A percentile compares a stretch with the other conserved stretches of the same genome.
Evolutionary conservation across 2,329 filamentous ascomycete genomes (phyloP).

Genomic region (Akanthomyces muscarius): DNA sequence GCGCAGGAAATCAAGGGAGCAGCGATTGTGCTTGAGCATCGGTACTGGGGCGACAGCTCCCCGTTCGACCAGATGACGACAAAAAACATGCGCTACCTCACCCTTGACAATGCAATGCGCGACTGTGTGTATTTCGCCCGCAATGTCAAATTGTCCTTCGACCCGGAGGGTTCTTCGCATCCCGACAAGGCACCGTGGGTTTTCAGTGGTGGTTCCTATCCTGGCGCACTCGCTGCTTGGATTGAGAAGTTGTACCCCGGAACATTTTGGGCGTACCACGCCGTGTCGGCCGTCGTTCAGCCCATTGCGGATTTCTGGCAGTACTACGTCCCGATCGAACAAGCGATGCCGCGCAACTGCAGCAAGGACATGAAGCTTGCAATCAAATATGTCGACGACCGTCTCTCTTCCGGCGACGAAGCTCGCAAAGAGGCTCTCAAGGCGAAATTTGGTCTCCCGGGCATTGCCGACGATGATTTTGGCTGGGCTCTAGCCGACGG

Average conservation of each 20-base stretch:
- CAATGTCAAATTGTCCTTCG: conserved; percentile 63
- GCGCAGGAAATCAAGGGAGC: conserved; percentile 64
- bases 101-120: conserved; percentile 72
- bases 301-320: conserved; percentile 71
- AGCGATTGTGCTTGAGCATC: conserved; percentile 76
- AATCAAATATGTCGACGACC: conserved; percentile 33
- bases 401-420: conserved; percentile 12
- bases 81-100: conserved; percentile 68
- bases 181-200: conserved; percentile 66
- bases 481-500: conserved; percentile 34
- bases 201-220: conserved; percentile 74
- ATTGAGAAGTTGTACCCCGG: conserved; percentile 69
- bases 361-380: conserved; percentile 56
- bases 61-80: conserved; percentile 61
- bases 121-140: conserved; percentile 74
- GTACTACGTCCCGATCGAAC: conserved; percentile 44
- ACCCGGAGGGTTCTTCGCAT: conserved; percentile 59
- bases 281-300: conserved; percentile 69
- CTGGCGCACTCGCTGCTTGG: conserved; percentile 72
- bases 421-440: conserved; percentile 24
- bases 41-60: conserved; percentile 75
- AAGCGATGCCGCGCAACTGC: conserved; percentile 53
- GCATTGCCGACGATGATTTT: conserved; percentile 47
- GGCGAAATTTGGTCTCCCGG: conserved; percentile 39
- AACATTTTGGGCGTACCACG: conserved; percentile 70